Conservation (phyloP, 257 asterid genomes). For the Cynanchum wilfordii region DNA sequence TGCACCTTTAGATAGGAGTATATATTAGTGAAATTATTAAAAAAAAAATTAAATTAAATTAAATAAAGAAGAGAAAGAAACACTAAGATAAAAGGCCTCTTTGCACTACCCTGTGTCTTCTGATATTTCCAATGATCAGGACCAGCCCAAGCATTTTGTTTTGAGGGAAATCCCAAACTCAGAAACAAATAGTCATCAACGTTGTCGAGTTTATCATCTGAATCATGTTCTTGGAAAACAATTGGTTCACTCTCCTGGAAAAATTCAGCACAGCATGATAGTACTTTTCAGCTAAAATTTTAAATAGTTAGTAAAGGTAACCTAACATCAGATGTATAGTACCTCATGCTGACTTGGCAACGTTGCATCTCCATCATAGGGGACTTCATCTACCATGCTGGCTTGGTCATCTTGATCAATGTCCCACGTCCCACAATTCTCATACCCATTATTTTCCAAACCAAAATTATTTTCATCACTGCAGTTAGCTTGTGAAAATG, state of each 20-base stretch:
- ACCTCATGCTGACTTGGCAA: slow-evolving; percentile 49
- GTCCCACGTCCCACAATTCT: slow-evolving; percentile 49
- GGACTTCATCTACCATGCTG: slow-evolving; percentile 48
- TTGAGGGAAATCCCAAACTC: slow-evolving; percentile 74
- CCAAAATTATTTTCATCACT: slow-evolving; percentile 28
- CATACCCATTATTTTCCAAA: slow-evolving; percentile 42
- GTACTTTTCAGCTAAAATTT: slow-evolving; percentile 7
- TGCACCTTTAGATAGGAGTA: slow-evolving; percentile 37
- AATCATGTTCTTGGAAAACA: slow-evolving; percentile 40
- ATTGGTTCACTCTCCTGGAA: slow-evolving; percentile 53
- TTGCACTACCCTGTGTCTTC: slow-evolving; percentile 58
- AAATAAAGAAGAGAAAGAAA: not conserved
- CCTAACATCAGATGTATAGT: not conserved
- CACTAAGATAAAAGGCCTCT: slow-evolving; percentile 15
- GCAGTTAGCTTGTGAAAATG: slow-evolving; percentile 42
- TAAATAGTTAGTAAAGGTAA: not conserved
- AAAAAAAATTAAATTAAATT: not conserved
- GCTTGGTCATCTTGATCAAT: slow-evolving; percentile 65
- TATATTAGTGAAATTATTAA: slow-evolving; percentile 5
- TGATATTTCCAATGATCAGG: slow-evolving; percentile 93
- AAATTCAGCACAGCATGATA: slow-evolving; percentile 4
- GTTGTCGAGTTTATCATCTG: slow-evolving; percentile 54
- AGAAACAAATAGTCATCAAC: slow-evolving; percentile 68
- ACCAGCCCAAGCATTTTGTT: slow-evolving; percentile 97
- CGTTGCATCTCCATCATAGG: slow-evolving; percentile 39